These are phyloP conservation scores for Podospora australis DNA, from an alignment of 495 filamentous ascomycete genomes.

Conservation along the genomic window DNA sequence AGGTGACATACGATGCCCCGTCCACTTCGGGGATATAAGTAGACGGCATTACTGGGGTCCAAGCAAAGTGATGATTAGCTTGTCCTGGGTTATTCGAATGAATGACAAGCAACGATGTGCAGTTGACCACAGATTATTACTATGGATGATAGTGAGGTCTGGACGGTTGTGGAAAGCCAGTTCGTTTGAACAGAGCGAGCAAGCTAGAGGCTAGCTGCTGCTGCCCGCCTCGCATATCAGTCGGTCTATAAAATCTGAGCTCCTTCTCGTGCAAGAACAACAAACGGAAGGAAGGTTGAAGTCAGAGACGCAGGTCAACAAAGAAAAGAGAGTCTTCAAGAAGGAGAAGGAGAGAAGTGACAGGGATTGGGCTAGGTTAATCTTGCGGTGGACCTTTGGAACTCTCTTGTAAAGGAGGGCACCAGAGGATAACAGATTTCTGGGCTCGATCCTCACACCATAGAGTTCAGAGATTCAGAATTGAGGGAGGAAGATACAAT, in stretches of 20 bases:
- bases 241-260: background rate
- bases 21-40: constrained; percentile 13
- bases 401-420: too few relatives aligned
- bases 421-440: too few relatives aligned
- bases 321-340: background rate
- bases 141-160: too few relatives aligned
- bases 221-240: constrained; percentile 16
- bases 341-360: background rate
- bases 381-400: too few relatives aligned
- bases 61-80: background rate
- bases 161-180: constrained; percentile 1
- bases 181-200: background rate
- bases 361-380: too few relatives aligned
- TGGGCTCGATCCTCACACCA: too few relatives aligned
- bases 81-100: background rate
- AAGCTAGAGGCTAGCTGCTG: constrained; percentile 13
- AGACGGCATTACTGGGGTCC: constrained; percentile 3
- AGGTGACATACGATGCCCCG: constrained; percentile 4
- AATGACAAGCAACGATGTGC: constrained; percentile 1
- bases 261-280: background rate
- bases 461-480: too few relatives aligned
- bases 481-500: background rate
- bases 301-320: background rate
- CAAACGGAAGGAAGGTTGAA: constrained; percentile 3
- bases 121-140: background rate